These are phyloP conservation scores for Pholiota molesta DNA, from an alignment of 768 basidiomycete species.

Conservation along the genomic window DNA sequence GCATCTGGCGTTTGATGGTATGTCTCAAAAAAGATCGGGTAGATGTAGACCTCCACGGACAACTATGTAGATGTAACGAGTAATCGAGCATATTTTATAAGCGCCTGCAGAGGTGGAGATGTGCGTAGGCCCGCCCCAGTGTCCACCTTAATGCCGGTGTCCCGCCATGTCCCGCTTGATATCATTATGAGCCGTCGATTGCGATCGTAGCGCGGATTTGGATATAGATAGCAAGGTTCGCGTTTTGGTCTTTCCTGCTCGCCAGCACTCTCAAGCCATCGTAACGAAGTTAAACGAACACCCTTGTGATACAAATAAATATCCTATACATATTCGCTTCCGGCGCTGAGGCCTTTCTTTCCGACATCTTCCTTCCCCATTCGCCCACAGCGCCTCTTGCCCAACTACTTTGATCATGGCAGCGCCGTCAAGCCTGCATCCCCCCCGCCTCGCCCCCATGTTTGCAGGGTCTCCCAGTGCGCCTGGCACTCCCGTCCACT, in stretches of 20 bases:
- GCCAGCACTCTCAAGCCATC: not conserved
- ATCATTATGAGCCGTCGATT: slow-evolving; percentile 1
- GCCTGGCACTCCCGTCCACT: slow-evolving; percentile 86
- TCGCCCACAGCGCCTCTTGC: slow-evolving; percentile 4
- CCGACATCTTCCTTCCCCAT: slow-evolving; percentile 12
- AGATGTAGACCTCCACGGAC: slow-evolving; percentile 1
- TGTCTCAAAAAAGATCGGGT: slow-evolving; percentile 2
- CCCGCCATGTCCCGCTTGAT: not conserved
- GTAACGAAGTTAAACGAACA: not conserved
- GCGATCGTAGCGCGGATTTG: not conserved
- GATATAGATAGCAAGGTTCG: not conserved
- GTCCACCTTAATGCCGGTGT: slow-evolving; percentile 30
- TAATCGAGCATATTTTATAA: slow-evolving; percentile 1
- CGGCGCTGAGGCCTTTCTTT: slow-evolving; percentile 1
- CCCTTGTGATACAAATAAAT: slow-evolving; percentile 5
- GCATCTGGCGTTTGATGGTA: not conserved
- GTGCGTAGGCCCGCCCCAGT: slow-evolving; percentile 23
- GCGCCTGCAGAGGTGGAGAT: slow-evolving; percentile 20
- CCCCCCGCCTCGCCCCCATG: slow-evolving; percentile 71
- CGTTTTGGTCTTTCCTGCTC: not conserved
- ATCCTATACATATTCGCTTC: slow-evolving; percentile 16
- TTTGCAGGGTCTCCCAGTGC: slow-evolving; percentile 76
- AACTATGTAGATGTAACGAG: not conserved
- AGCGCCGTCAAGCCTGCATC: slow-evolving; percentile 55
- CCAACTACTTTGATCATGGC: slow-evolving; percentile 41